These are phyloP conservation scores for Mortierella sp. DNA, from an alignment of 371 early-diverging fungal species.

Conservation along the genomic window DNA sequence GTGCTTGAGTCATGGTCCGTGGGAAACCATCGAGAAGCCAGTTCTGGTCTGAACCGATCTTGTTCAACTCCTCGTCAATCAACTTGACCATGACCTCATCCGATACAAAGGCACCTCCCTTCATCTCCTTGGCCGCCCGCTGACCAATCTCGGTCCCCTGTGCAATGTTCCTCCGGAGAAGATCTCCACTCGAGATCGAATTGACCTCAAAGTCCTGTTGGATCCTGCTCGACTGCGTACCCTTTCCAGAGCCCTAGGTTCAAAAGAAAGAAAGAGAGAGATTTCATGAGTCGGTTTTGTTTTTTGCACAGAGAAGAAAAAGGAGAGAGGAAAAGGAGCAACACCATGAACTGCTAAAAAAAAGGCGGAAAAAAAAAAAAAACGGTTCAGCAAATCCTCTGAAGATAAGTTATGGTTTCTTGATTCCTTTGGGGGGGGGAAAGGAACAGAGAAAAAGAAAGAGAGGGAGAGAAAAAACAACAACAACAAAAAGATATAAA, in stretches of 20 bases:
- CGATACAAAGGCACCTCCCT: slow-evolving; percentile 74
- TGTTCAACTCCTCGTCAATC: slow-evolving; percentile 73
- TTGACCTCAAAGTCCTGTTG: slow-evolving; percentile 73
- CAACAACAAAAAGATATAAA: no score
- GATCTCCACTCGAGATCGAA: slow-evolving; percentile 85
- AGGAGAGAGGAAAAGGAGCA: slow-evolving; percentile 1
- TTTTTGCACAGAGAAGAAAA: not conserved
- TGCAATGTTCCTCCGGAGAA: slow-evolving; percentile 82
- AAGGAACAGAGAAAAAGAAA: no score
- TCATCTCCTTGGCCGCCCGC: slow-evolving; percentile 70
- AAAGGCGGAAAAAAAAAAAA: no score
- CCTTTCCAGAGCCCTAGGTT: slow-evolving; percentile 83
- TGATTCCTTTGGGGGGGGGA: no score
- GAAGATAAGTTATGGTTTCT: no score
- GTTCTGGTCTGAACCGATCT: slow-evolving; percentile 59
- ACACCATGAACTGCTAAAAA: not conserved
- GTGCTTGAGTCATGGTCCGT: slow-evolving; percentile 89
- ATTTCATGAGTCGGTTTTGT: not conserved
- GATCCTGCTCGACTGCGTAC: slow-evolving; percentile 86
- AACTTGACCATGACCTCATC: slow-evolving; percentile 84
- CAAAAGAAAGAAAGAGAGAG: not conserved
- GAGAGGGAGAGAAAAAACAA: no score
- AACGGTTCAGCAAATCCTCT: no score
- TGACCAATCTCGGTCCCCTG: slow-evolving; percentile 74
- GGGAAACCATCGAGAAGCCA: slow-evolving; percentile 99